Conservation (phyloP, 257 asterid species). For the Prunella vulgaris region DNA sequence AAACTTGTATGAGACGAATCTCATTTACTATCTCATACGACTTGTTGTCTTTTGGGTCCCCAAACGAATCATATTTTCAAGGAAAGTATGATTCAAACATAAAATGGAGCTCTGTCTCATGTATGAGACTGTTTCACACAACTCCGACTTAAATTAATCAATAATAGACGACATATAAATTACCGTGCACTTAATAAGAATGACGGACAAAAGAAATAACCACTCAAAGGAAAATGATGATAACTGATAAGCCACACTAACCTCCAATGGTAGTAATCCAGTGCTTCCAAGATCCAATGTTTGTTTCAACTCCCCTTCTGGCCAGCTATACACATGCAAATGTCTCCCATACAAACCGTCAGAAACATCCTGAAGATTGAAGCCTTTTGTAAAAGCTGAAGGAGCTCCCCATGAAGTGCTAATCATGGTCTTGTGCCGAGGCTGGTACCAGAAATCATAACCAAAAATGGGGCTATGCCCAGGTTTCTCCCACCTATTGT, state of each 20-base stretch:
- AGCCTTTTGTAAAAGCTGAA: conserved; percentile 83
- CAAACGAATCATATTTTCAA: too few species aligned
- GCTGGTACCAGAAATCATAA: conserved; percentile 98
- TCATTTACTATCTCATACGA: background rate
- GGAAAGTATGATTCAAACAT: too few species aligned
- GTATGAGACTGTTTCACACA: too few species aligned
- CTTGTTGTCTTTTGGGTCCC: too few species aligned
- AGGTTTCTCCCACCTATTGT: conserved; percentile 91
- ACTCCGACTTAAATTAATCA: too few species aligned
- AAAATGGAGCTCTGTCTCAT: too few species aligned
- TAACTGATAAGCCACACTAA: conserved; percentile 8
- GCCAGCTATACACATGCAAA: conserved; percentile 95
- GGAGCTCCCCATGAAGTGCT: conserved; percentile 99
- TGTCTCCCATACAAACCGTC: conserved; percentile 90
- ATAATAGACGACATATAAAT: too few species aligned
- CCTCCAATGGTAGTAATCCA: conserved; percentile 94
- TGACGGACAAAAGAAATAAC: background rate
- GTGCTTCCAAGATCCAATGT: conserved; percentile 91
- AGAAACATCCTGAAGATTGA: conserved; percentile 76
- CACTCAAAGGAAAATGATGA: background rate
- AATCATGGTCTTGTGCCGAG: conserved; percentile 95
- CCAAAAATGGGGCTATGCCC: conserved; percentile 91
- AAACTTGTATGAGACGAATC: too few species aligned
- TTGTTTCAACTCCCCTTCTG: conserved; percentile 85
- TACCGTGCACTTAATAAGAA: too few species aligned